A percentile compares a stretch with the other conserved stretches of the same genome.
Conservation (phyloP, 768 basidiomycete species). For the Pulveroboletus sp. region DNA sequence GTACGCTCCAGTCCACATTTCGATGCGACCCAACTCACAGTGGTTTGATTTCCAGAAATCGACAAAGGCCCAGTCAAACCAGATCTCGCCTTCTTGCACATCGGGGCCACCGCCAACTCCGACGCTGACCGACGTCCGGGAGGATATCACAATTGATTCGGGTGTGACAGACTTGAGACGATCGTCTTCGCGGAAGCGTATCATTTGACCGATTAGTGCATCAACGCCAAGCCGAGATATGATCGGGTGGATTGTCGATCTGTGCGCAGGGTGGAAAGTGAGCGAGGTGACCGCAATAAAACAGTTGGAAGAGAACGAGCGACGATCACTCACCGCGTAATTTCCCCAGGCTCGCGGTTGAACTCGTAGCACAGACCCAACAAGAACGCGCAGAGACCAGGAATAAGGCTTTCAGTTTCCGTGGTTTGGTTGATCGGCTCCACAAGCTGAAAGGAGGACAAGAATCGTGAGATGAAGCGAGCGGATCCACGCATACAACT, state of each 20-base stretch:
- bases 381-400: conserved; percentile 87
- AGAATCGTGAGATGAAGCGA: not conserved
- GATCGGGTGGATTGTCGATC: conserved; percentile 84
- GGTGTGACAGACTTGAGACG: conserved; percentile 89
- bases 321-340: conserved; percentile 67
- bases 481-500: conserved; percentile 30
- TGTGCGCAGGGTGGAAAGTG: conserved; percentile 30
- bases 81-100: conserved; percentile 76
- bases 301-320: not conserved
- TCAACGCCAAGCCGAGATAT: conserved; percentile 88
- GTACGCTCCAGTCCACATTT: too few species aligned
- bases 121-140: conserved; percentile 31
- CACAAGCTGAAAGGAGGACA: conserved; percentile 57
- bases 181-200: conserved; percentile 85
- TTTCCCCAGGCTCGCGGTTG: conserved; percentile 91
- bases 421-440: conserved; percentile 91
- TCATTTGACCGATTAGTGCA: conserved; percentile 81
- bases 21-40: conserved; percentile 48
- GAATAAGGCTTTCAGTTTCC: conserved; percentile 80
- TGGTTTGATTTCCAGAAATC: conserved; percentile 99
- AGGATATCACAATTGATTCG: conserved; percentile 67
- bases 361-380: conserved; percentile 95
- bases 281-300: not conserved
- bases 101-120: not conserved
- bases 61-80: conserved; percentile 98